Conservation (phyloP, 495 filamentous ascomycete species). For the Penicillium taxi region DNA sequence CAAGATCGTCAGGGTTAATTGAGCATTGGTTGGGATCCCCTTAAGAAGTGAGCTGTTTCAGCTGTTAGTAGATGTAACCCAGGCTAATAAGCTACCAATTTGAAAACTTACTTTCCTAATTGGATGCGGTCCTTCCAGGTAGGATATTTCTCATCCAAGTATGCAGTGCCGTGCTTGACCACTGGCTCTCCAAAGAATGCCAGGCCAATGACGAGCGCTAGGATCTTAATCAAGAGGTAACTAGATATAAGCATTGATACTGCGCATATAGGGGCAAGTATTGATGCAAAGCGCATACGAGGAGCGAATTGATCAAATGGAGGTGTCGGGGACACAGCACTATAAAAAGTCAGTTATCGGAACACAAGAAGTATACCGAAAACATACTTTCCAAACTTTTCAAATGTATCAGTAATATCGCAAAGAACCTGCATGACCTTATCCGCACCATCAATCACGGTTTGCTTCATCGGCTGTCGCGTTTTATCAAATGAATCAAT, state of each 20-base stretch:
- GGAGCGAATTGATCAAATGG: slow-evolving; percentile 61
- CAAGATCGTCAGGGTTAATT: slow-evolving; percentile 74
- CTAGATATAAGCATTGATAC: slow-evolving; percentile 54
- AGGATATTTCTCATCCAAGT: slow-evolving; percentile 59
- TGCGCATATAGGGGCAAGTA: slow-evolving; percentile 52
- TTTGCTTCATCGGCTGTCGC: slow-evolving; percentile 68
- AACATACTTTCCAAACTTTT: slow-evolving; percentile 67
- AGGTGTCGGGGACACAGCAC: slow-evolving; percentile 63
- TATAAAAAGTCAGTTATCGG: slow-evolving; percentile 15
- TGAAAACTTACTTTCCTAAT: slow-evolving; percentile 48
- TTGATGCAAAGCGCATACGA: slow-evolving; percentile 53
- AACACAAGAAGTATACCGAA: background rate
- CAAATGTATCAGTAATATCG: slow-evolving; percentile 71
- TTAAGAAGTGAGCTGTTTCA: slow-evolving; percentile 58
- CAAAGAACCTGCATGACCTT: slow-evolving; percentile 66
- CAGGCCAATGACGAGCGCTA: slow-evolving; percentile 56
- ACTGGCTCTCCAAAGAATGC: slow-evolving; percentile 77
- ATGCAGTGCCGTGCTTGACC: slow-evolving; percentile 49
- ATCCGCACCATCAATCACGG: slow-evolving; percentile 67
- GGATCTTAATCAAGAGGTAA: slow-evolving; percentile 61
- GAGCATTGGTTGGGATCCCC: slow-evolving; percentile 79
- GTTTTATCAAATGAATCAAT: slow-evolving; percentile 61
- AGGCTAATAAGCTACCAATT: background rate
- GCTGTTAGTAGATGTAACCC: slow-evolving; percentile 3
- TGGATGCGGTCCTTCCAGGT: slow-evolving; percentile 71